phyloP scores from a whole-genome alignment of 257 asterid genomes.

The Solanum verrucosum region DNA sequence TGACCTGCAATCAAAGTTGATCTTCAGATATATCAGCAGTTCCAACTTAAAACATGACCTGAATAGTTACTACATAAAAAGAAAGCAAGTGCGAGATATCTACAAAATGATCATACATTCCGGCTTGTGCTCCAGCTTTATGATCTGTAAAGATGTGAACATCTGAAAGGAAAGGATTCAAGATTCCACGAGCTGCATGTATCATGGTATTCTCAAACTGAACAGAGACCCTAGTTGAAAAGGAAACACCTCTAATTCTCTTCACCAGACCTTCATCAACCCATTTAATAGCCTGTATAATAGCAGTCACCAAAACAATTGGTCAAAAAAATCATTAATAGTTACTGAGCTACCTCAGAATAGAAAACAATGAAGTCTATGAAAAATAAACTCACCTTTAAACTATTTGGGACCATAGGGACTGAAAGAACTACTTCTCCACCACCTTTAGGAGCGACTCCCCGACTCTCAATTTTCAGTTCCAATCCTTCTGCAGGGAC shows the following conservation, averaged over 20 bases:
- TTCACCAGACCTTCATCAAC: conserved; percentile 91
- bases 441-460: conserved; percentile 88
- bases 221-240: conserved; percentile 74
- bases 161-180: conserved; percentile 68
- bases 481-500: conserved; percentile 61
- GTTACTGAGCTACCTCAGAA: background rate
- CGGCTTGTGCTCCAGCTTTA: conserved; percentile 67
- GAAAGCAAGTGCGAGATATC: background rate
- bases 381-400: conserved; percentile 35
- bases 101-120: conserved; percentile 45
- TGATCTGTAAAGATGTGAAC: conserved; percentile 83
- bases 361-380: background rate
- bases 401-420: conserved; percentile 54
- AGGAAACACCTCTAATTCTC: conserved; percentile 77
- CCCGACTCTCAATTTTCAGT: conserved; percentile 69
- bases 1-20: conserved; percentile 41
- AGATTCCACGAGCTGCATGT: conserved; percentile 85
- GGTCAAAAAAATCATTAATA: background rate
- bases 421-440: conserved; percentile 68
- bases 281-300: conserved; percentile 64
- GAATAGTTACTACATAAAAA: background rate
- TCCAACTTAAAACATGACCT: background rate
- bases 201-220: conserved; percentile 76
- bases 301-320: background rate
- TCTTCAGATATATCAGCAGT: background rate